Base-by-base conservation (phyloP, 1,284 basidiomycete species). In the Heterobasidion annosum region DNA sequence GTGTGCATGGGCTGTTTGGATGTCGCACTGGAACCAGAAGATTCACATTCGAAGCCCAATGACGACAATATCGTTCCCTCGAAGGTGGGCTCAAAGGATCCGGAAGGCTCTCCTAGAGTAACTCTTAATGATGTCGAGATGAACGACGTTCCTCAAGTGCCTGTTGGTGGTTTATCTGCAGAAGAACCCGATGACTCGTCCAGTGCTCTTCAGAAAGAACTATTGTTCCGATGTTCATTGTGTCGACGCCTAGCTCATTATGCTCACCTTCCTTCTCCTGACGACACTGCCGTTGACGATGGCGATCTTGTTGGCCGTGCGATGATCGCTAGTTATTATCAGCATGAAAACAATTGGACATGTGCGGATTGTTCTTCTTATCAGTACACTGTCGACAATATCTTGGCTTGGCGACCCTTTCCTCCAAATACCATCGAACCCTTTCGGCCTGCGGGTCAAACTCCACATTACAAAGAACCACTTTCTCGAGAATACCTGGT, bases 391-490 rank as follows among this genome's bases (percentile, higher is more conserved):
- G 71, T 93, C n/a, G 92, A 97, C 67, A 86, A 87, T 67, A 90
- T 98, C 59, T 75, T 97, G 45, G 94, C 93, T 0, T 98, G 94
- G 94, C 78, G 92, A 40, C 86, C 91, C 8, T 84, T 80, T 62
- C 88, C 88, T 33, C 67, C 77, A 1, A 75, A 77, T 57, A 83
- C 81, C 33, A 65, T 75, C 8, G 83, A 89, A 64, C 70, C 78
- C 3, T 59, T 70, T 35, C 68, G 65, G 34, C 62, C 69, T 10
- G 58, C 63, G 16, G 70, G 72, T 54, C 73, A 81, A 58, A 62
- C 71, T 18, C 74, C 79, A 1, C 71, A 82, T 61, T 75, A 76
- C 67, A 91, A 83, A 65, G 69, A 73, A 34, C 64, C 71, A 47
- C 74, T 93, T 12, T 88, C 89, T 18, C 75, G 93, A 54, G 91